Percentiles rank a stretch among this genome's conserved stretches.
phyloP scores from a whole-genome alignment of 257 asterid species.

The Gentiana dahurica region DNA sequence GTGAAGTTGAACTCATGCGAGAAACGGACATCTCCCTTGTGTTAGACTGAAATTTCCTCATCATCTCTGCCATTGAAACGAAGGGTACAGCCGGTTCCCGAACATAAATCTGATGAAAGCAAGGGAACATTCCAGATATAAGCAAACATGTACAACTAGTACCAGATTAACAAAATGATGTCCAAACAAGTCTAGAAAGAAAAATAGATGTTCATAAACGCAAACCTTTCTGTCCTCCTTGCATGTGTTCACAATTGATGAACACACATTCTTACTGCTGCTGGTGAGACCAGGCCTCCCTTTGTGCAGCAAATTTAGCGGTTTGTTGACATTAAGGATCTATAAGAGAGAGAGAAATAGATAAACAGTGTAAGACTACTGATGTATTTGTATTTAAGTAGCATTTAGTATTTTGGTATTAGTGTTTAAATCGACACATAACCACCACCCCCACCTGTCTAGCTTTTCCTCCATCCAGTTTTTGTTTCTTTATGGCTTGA shows the following conservation, averaged over 20 bases:
- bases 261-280: slow-evolving; percentile 32
- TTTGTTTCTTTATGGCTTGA: slow-evolving; percentile 89
- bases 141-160: background rate
- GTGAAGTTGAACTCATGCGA: slow-evolving; percentile 9
- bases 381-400: background rate
- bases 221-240: slow-evolving; percentile 75
- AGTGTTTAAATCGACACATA: background rate
- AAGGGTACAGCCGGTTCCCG: slow-evolving; percentile 67
- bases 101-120: slow-evolving; percentile 44
- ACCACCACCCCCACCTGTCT: slow-evolving; percentile 39
- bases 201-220: background rate
- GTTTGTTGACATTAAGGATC: slow-evolving; percentile 70
- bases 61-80: slow-evolving; percentile 90
- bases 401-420: background rate
- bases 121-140: background rate
- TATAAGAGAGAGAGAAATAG: slow-evolving; percentile 11
- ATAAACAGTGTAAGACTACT: background rate
- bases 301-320: slow-evolving; percentile 67
- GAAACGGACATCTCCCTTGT: slow-evolving; percentile 56
- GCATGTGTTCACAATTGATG: slow-evolving; percentile 36
- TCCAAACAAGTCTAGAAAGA: background rate
- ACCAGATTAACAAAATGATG: background rate
- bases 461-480: slow-evolving; percentile 76
- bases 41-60: slow-evolving; percentile 69
- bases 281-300: slow-evolving; percentile 41